Evolutionary conservation across 2,329 filamentous ascomycete genomes (phyloP), one percentile per base, ranked within the genome.

Genomic region (Ustulina deusta): DNA sequence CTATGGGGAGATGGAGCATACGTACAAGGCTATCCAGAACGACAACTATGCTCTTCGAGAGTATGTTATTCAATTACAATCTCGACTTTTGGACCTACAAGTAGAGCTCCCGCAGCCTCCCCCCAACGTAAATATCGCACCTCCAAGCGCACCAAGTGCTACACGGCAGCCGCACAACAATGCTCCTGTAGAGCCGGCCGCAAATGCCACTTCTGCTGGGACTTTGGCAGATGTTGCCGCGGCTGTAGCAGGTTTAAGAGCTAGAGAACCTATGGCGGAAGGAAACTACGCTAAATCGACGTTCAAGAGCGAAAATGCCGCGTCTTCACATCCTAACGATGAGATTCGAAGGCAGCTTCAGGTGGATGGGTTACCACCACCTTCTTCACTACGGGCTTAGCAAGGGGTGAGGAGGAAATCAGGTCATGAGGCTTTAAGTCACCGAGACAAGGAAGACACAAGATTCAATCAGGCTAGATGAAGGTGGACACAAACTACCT

Each of bases 31-130:
- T n/a, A 83, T 97, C 29, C 93, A 97, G 77, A 85, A 88, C 32
- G 95, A 99, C 79, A 97, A 97, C 81, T 96, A 94, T 78, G 89
- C 92, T 69, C 84, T 99, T 48, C 90, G 94, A 73, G 94, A 97
- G 79, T 98, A 98, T 81, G 91, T 97, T 73, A 91, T 97, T 77
- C 92, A 91, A 74, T 86, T 99, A 17, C 96, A 99, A 79, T 91
- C 92, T 5, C 90, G 93, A 46, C 86, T 98, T 40, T 85, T 97
- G 68, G 94, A 97, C 73, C 87, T 90, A 2, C 90, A 93, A 74
- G 91, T 92, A 76, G 94, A 97, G 73, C 90, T 92, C 63, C 96
- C 96, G 0, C 92, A 91, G 69, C 90, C 94, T 10, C 95, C 95
- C 0, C 85, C 91, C 1, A 93, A 93, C 73, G 86, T 97, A 71